Evolutionary conservation across 2,329 filamentous ascomycete genomes (phyloP).

Genomic region (Corynespora cassiicola): DNA sequence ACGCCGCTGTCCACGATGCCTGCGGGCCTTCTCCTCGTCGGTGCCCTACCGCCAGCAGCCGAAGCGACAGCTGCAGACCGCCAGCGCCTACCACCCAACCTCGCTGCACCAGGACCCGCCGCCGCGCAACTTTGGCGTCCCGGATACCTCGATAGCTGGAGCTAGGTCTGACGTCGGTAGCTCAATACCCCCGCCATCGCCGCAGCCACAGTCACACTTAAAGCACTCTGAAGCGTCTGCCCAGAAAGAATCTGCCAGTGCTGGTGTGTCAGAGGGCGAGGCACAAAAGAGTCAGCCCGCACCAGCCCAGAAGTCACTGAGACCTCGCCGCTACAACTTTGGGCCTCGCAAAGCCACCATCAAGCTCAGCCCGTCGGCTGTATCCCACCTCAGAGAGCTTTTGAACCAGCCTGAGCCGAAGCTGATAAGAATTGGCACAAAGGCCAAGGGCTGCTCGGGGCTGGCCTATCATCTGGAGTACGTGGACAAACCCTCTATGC

Average conservation of each 20-base stretch:
- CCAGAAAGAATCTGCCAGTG: slow-evolving; percentile 40
- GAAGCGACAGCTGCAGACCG: slow-evolving; percentile 64
- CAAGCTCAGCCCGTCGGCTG: slow-evolving; percentile 79
- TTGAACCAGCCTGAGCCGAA: slow-evolving; percentile 88
- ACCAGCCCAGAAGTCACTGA: slow-evolving; percentile 49
- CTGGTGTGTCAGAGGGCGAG: slow-evolving; percentile 66
- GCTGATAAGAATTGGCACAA: slow-evolving; percentile 91
- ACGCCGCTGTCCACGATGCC: slow-evolving; percentile 51
- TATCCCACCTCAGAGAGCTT: slow-evolving; percentile 77
- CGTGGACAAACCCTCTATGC: slow-evolving; percentile 84
- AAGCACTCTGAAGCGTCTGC: slow-evolving; percentile 21
- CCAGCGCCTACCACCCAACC: slow-evolving; percentile 68
- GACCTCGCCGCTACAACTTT: slow-evolving; percentile 70
- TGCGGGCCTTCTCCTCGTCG: slow-evolving; percentile 53
- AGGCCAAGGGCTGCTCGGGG: slow-evolving; percentile 92
- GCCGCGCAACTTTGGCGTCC: slow-evolving; percentile 63
- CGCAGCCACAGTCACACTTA: too few relatives aligned
- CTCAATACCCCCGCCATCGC: slow-evolving; percentile 53
- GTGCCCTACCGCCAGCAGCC: slow-evolving; percentile 40
- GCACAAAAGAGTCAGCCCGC: slow-evolving; percentile 68
- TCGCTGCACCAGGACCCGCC: slow-evolving; percentile 63
- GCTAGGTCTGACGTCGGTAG: slow-evolving; percentile 56
- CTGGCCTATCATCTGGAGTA: slow-evolving; percentile 94
- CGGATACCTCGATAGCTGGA: slow-evolving; percentile 67
- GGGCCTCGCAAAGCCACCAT: slow-evolving; percentile 90